Evolutionary conservation across 2,329 filamentous ascomycete species (phyloP).

Genomic region (Cytospora paraplurivora): DNA sequence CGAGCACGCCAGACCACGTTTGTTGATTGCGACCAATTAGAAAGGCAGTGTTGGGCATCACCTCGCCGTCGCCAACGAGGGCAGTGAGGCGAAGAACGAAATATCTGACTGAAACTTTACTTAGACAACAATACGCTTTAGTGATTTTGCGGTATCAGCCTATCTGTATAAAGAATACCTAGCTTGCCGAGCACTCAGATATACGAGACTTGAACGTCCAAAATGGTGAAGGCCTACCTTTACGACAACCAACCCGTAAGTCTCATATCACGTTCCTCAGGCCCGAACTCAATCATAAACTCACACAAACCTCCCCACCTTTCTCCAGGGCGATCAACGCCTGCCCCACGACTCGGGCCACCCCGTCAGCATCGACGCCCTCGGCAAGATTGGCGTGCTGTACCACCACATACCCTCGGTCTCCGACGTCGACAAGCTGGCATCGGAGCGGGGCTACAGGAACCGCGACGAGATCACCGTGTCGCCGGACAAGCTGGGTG

Average conservation of each 20-base stretch:
- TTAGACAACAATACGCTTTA: neutral
- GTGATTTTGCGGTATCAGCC: neutral
- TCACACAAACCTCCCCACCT: neutral
- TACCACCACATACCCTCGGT: conserved; percentile 71
- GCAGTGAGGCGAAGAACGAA: conserved; percentile 3
- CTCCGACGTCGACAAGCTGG: conserved; percentile 71
- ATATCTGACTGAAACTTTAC: neutral
- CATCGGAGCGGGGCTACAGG: conserved; percentile 77
- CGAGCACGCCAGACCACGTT: conserved; percentile 27
- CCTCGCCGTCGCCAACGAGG: conserved; percentile 17
- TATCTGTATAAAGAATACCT: neutral
- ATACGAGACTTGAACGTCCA: conserved; percentile 36
- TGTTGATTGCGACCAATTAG: conserved; percentile 23
- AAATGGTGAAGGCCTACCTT: conserved; percentile 58
- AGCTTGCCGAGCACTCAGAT: neutral
- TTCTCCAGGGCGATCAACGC: conserved; percentile 83
- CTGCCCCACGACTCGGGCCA: conserved; percentile 84
- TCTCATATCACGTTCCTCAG: neutral
- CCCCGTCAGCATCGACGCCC: conserved; percentile 63
- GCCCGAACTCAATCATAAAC: conserved; percentile 13
- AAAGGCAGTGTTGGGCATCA: conserved; percentile 22
- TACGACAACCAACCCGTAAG: conserved; percentile 59
- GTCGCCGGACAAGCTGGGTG: conserved; percentile 82
- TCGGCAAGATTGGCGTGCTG: conserved; percentile 75
- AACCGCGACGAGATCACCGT: conserved; percentile 94